Conservation (phyloP, 768 basidiomycete genomes). For the Naganishia friedmannii region DNA sequence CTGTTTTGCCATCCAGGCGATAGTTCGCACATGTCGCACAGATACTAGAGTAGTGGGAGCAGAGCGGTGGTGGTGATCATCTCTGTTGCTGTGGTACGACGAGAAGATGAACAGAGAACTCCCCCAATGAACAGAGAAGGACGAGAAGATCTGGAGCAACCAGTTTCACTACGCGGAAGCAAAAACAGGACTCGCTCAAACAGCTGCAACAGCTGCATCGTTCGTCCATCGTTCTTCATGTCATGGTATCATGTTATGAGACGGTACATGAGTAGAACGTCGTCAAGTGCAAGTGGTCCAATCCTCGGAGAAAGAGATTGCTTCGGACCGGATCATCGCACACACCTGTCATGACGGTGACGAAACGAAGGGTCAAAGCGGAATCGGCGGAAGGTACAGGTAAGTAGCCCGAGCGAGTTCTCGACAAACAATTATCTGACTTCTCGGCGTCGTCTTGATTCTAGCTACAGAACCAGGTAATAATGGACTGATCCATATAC, state of each 20-base stretch:
- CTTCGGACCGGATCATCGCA: background rate
- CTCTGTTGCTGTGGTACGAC: too few relatives aligned
- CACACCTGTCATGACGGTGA: slow-evolving; percentile 44
- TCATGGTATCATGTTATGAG: too few relatives aligned
- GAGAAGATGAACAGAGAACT: too few relatives aligned
- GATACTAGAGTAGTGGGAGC: too few relatives aligned
- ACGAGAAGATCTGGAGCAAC: too few relatives aligned
- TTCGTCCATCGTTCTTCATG: background rate
- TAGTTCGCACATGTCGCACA: too few relatives aligned
- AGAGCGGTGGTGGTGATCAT: too few relatives aligned
- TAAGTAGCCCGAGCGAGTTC: slow-evolving; percentile 27
- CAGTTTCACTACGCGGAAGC: background rate
- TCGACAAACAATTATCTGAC: background rate
- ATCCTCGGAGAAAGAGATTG: background rate
- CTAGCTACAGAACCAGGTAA: slow-evolving; percentile 44
- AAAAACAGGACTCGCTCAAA: background rate
- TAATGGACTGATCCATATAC: background rate
- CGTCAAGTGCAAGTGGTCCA: background rate
- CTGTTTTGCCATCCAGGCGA: too few relatives aligned
- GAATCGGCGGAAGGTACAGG: slow-evolving; percentile 42
- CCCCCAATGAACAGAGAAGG: too few relatives aligned
- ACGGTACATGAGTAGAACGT: background rate
- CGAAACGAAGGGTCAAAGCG: slow-evolving; percentile 43
- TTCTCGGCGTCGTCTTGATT: background rate
- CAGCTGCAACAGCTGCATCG: background rate